These are phyloP conservation scores for Tubosaeta sp. DNA, from an alignment of 768 basidiomycete species.

Conservation along the genomic window DNA sequence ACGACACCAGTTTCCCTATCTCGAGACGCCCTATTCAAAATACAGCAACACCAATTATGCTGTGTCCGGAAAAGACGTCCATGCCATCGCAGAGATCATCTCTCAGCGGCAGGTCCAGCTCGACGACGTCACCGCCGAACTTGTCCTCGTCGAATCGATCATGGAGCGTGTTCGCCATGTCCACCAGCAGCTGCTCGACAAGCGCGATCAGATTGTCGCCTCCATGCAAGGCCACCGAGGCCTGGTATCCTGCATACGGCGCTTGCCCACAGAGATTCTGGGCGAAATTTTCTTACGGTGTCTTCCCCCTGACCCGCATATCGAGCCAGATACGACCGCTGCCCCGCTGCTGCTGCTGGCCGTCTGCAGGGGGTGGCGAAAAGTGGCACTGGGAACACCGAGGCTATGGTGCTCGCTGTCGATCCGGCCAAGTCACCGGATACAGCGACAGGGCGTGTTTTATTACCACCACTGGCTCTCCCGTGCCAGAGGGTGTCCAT, in stretches of 20 bases:
- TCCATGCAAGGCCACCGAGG: slow-evolving; percentile 21
- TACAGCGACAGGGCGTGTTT: slow-evolving; percentile 9
- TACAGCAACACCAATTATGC: slow-evolving; percentile 14
- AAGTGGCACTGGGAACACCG: slow-evolving; percentile 36
- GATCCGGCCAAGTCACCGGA: slow-evolving; percentile 5
- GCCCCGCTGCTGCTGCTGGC: slow-evolving; percentile 37
- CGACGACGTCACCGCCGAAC: slow-evolving; percentile 8
- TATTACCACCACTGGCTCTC: slow-evolving; percentile 20
- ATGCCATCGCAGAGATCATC: slow-evolving; percentile 12
- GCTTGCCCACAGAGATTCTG: slow-evolving; percentile 42
- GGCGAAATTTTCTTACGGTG: slow-evolving; percentile 44
- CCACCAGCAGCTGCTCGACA: slow-evolving; percentile 11
- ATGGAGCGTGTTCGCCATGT: slow-evolving; percentile 8
- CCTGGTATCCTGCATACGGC: slow-evolving; percentile 28
- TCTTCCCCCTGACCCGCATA: slow-evolving; percentile 21
- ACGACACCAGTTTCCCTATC: slow-evolving; percentile 6
- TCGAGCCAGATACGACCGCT: slow-evolving; percentile 19
- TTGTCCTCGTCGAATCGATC: slow-evolving; percentile 10
- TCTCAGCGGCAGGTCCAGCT: slow-evolving; percentile 14
- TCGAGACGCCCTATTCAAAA: slow-evolving; percentile 17
- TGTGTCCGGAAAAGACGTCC: slow-evolving; percentile 10
- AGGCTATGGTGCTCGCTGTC: slow-evolving; percentile 45
- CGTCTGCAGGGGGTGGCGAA: slow-evolving; percentile 43
- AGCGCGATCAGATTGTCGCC: slow-evolving; percentile 5
- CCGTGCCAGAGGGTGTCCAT: slow-evolving; percentile 13